These are phyloP conservation scores for Blepharisma stoltei DNA, from an alignment of 73 alveolate species.

Conservation along the genomic window DNA sequence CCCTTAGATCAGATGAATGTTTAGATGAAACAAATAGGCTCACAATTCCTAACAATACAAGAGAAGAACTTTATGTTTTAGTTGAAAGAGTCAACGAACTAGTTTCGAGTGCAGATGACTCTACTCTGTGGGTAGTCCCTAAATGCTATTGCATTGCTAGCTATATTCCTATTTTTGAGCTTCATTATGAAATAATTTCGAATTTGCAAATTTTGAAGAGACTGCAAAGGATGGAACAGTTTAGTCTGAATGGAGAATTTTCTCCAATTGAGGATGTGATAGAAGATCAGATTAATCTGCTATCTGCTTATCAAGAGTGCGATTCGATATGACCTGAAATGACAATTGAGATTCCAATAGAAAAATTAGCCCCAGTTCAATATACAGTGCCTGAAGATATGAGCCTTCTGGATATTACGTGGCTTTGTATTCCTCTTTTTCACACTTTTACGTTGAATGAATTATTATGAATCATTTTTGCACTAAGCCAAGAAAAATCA, in stretches of 20 bases:
- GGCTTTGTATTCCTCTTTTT: slow-evolving; percentile 49
- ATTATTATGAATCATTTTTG: slow-evolving; percentile 31
- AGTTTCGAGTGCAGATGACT: not conserved
- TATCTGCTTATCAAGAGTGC: not conserved
- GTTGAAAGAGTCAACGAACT: not conserved
- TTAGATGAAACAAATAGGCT: not conserved
- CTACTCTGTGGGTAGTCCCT: slow-evolving; percentile 17
- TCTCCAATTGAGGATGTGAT: not conserved
- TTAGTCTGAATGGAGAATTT: not conserved
- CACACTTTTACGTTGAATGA: slow-evolving; percentile 34
- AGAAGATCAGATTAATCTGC: slow-evolving; percentile 9
- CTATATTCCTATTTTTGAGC: slow-evolving; percentile 2
- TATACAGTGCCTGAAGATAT: not conserved
- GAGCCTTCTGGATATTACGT: not conserved
- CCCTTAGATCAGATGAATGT: slow-evolving; percentile 15
- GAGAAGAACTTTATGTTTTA: not conserved
- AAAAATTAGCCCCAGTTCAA: not conserved
- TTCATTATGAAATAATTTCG: not conserved
- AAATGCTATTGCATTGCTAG: slow-evolving; percentile 17
- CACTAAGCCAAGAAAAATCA: slow-evolving; percentile 17
- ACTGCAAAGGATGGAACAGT: not conserved
- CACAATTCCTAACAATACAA: not conserved
- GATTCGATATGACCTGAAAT: not conserved
- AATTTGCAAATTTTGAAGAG: not conserved
- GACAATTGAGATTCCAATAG: not conserved